Evolutionary conservation across 768 basidiomycete species (phyloP), one percentile per base, ranked within the genome.

Genomic region (Cyclocybe cylindracea): DNA sequence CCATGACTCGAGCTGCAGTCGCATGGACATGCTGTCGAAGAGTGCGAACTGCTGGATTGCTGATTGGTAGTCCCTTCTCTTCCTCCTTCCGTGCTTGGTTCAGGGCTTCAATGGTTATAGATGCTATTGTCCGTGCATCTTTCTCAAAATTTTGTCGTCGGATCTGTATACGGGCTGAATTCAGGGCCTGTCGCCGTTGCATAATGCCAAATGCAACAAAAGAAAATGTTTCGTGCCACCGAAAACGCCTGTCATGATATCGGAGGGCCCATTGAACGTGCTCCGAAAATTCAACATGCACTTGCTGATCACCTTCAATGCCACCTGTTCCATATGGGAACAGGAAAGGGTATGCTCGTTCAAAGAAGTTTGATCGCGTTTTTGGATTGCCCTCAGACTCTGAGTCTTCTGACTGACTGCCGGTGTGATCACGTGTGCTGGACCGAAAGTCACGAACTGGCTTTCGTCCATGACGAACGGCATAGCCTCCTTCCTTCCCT

Each of bases 271-370:
- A 71, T 34, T 47, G 45, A 1, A 68, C 46, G 43, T 72, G 72
- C 0, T 64, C 62, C 1, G n/a, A 14, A 14, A 64, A 62, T 10
- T 29, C 9, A 13, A 55, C 18, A 1, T 8, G 14, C 2, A 35
- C 33, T 0, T 11, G 24, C 4, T 37, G 32, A 24, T 29, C 18
- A 2, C 46, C 46, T 39, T 73, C 70, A 19, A 70, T 43, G 0
- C 72, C 70, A 0, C 70, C 70, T 3, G 29, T n/a, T 0, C 70
- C 70, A 57, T 66, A 72, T 4, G 70, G 68, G 55, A 63, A 71
- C 0, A 70, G 48, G 10, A 44, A 51, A 0, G 66, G 68, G 48
- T 66, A 70, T 7, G 58, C 50, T 32, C 48, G 48, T 33, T 62
- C 48, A 11, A 63, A 52, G 32, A 57, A 62, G 43, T 66, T 64